Base-by-base conservation (phyloP, 1,284 basidiomycete species). In the Uromyces viciae-fabae region DNA sequence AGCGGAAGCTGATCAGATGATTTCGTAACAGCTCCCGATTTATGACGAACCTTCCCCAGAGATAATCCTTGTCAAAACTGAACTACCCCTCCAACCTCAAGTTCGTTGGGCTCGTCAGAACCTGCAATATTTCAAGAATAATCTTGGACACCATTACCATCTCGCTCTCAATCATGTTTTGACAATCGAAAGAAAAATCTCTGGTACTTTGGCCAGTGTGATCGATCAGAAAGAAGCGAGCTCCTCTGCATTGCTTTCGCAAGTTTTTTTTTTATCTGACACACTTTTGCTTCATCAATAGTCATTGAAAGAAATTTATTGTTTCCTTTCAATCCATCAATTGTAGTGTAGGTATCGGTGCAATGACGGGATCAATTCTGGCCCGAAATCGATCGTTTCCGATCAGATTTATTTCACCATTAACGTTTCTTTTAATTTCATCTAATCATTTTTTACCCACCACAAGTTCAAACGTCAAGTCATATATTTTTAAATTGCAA, bases 331-430 rank as follows among this genome's bases (percentile, higher is more conserved):
- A 49, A 28, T 40, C 4, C 60, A 3, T 4, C 22, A 60, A 25
- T 40, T 15, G n/a, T 36, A 80, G 78, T 64, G 68, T 80, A 31
- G 78, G 68, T 64, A 80, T 80, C 38, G 68, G 78, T 42, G 73
- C 78, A 14, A 72, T 80, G 56, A 72, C 78, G 36, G 78, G 78
- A 72, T 80, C 78, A 22, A 80, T 80, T 31, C 43, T 80, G 1
- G 56, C 78, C n/a, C 52, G 78, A 72, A 80, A 73, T 33, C 33
- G 78, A 80, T 60, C 78, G 25, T 60, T 80, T 9, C 69, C 68
- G 9, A 54, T 80, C 15, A 72, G 78, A 22, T 80, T 80, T 42
- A 15, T 80, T 14, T 72, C 43, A 22, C 78, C 78, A 8, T 31
- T 80, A 7, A 33, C 78, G 49, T 80, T 80, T 58, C 64, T 80